Conservation (phyloP, 2,329 filamentous ascomycete species). For the Cladosporium oxysporum region DNA sequence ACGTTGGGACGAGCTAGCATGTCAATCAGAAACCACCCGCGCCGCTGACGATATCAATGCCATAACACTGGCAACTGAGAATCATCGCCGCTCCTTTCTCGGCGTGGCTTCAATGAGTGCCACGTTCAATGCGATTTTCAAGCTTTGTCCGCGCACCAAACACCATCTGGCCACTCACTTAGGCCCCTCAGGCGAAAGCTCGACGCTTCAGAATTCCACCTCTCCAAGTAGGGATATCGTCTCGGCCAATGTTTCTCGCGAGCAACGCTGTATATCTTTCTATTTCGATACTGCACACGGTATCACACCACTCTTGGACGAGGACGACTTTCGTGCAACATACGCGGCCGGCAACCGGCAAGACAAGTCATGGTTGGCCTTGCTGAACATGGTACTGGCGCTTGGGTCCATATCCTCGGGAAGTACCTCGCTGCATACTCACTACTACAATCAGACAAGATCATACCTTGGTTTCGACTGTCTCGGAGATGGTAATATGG, state of each 20-base stretch:
- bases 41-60: background rate
- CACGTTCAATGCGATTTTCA: conserved; percentile 1
- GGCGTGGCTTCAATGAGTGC: conserved; percentile 1
- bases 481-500: background rate
- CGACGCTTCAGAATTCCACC: background rate
- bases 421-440: background rate
- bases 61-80: background rate
- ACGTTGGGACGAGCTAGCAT: background rate
- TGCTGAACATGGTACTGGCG: conserved; percentile 3
- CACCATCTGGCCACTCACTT: background rate
- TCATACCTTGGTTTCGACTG: background rate
- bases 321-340: background rate
- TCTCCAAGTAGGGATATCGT: background rate
- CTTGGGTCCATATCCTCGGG: background rate
- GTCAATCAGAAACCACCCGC: background rate
- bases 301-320: background rate
- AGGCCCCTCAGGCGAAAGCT: background rate
- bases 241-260: background rate
- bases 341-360: background rate
- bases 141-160: conserved; percentile 1
- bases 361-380: background rate
- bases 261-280: background rate
- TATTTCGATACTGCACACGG: background rate
- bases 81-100: background rate
- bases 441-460: background rate